Conservation (phyloP, 2,329 filamentous ascomycete species). For the Coniella vitis region DNA sequence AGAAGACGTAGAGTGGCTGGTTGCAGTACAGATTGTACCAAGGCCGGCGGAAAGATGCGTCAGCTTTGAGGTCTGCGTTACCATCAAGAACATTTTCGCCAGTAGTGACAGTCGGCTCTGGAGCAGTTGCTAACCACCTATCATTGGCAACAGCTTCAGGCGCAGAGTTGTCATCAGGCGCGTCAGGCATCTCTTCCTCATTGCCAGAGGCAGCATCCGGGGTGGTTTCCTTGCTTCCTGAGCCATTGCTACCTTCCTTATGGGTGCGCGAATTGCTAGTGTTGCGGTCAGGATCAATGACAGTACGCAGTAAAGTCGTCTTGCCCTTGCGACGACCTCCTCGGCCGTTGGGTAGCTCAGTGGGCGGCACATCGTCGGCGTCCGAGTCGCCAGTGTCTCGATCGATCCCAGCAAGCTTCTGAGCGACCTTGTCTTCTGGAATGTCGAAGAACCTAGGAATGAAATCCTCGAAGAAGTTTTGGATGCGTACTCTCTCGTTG, state of each 20-base stretch:
- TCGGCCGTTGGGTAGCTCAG: constrained; percentile 63
- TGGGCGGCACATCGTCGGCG: constrained; percentile 62
- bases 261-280: constrained; percentile 63
- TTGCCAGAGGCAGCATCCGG: constrained; percentile 73
- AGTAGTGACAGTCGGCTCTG: constrained; percentile 46
- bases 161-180: constrained; percentile 47
- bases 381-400: constrained; percentile 71
- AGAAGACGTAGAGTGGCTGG: constrained; percentile 86
- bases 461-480: constrained; percentile 71
- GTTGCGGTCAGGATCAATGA: constrained; percentile 71
- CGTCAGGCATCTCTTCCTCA: constrained; percentile 68
- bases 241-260: constrained; percentile 72
- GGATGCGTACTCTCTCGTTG: constrained; percentile 66
- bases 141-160: constrained; percentile 56
- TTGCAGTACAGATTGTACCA: constrained; percentile 91
- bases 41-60: constrained; percentile 73
- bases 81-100: constrained; percentile 50
- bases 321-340: constrained; percentile 64
- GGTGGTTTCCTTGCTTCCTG: constrained; percentile 80
- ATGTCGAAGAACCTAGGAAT: constrained; percentile 72
- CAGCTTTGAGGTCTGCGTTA: constrained; percentile 61
- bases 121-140: constrained; percentile 57
- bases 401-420: constrained; percentile 61
- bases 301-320: constrained; percentile 74
- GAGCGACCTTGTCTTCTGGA: constrained; percentile 60